A percentile compares a stretch with the other conserved stretches of the same genome.
Evolutionary conservation across 495 filamentous ascomycete genomes (phyloP).

Genomic region (Penicillium coprophilum): DNA sequence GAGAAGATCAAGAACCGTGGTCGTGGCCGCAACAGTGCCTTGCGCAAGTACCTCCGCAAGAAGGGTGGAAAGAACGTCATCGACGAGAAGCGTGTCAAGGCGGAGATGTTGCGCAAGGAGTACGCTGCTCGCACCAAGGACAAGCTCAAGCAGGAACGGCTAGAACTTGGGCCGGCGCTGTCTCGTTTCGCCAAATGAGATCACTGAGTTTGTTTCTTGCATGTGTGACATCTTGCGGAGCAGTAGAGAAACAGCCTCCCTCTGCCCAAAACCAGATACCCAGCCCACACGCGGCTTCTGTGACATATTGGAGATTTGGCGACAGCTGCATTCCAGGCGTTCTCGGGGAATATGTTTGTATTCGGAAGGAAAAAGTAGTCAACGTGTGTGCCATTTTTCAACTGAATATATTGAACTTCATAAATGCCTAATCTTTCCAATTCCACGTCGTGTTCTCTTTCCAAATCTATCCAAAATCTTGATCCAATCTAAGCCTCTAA

Average conservation of each 20-base stretch:
- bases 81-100: slow-evolving; percentile 75
- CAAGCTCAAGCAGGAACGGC: slow-evolving; percentile 57
- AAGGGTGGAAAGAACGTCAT: slow-evolving; percentile 86
- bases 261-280: slow-evolving; percentile 23
- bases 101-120: slow-evolving; percentile 65
- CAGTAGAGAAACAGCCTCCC: background rate
- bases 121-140: slow-evolving; percentile 61
- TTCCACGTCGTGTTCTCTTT: background rate
- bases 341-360: slow-evolving; percentile 26
- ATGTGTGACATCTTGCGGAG: slow-evolving; percentile 19
- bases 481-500: background rate
- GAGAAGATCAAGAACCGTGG: slow-evolving; percentile 73
- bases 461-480: background rate
- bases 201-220: slow-evolving; percentile 25
- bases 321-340: slow-evolving; percentile 37
- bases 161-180: slow-evolving; percentile 70
- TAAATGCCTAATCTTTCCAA: background rate
- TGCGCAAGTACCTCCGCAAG: slow-evolving; percentile 87
- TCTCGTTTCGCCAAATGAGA: slow-evolving; percentile 61
- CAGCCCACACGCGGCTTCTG: slow-evolving; percentile 24
- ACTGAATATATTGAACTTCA: slow-evolving; percentile 15
- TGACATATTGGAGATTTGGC: slow-evolving; percentile 21
- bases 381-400: slow-evolving; percentile 15
- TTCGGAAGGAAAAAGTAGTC: slow-evolving; percentile 23
- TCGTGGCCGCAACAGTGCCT: slow-evolving; percentile 85